Evolutionary conservation across 164 flowering plant genomes (phyloP).

Genomic region (Paratinospora sagittata): DNA sequence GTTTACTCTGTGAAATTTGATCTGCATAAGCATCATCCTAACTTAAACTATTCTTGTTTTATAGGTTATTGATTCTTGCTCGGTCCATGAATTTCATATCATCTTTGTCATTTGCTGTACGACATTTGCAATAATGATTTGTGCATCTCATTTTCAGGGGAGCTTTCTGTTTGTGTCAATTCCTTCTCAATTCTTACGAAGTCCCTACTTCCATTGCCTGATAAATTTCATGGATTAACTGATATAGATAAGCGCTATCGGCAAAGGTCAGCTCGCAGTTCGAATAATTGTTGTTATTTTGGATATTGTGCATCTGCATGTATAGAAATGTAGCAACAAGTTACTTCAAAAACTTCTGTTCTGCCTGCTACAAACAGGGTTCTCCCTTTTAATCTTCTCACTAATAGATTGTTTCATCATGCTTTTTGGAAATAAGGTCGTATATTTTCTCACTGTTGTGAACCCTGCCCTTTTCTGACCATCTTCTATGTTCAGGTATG

Average conservation of each 20-base stretch:
- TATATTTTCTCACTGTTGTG: not conserved
- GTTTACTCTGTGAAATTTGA: no score
- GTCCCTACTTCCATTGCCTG: constrained; percentile 88
- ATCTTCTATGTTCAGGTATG: constrained; percentile 44
- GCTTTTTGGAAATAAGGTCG: not conserved
- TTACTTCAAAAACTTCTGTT: no score
- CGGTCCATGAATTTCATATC: not conserved
- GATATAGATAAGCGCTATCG: constrained; percentile 94
- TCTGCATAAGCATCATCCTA: no score
- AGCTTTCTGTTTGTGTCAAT: constrained; percentile 70
- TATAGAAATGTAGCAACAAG: no score
- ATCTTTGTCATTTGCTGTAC: not conserved
- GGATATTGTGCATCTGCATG: no score
- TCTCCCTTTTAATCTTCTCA: no score
- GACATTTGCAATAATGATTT: not conserved
- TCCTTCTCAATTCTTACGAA: constrained; percentile 79
- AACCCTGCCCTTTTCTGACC: not conserved
- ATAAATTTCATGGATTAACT: constrained; percentile 90
- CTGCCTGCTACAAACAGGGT: no score
- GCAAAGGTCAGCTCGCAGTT: constrained; percentile 49
- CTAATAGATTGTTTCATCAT: not conserved
- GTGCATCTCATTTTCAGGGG: constrained; percentile 44
- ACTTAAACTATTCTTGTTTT: no score
- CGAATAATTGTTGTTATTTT: not conserved
- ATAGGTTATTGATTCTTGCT: constrained; percentile 2